Evolutionary conservation across 1,284 basidiomycete species (phyloP).

Genomic region (Cryptococcus sp.): DNA sequence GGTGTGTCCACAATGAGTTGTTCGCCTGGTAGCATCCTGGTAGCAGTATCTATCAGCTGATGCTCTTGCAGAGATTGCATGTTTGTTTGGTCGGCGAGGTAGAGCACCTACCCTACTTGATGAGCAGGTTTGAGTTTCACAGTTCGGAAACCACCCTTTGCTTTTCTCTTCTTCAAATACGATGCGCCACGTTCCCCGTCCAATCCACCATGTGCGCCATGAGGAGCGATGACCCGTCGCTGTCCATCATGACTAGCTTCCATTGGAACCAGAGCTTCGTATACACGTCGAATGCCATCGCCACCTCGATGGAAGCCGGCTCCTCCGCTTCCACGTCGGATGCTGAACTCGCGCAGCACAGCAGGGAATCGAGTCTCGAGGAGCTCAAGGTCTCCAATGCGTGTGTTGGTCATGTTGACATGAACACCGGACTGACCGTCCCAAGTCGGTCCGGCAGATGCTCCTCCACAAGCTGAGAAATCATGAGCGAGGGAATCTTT

Average conservation of each 20-base stretch:
- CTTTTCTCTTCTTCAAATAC: slow-evolving; percentile 59
- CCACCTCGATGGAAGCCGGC: slow-evolving; percentile 76
- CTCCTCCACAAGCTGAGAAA: slow-evolving; percentile 65
- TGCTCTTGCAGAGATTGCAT: too few species aligned
- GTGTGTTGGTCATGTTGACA: not conserved
- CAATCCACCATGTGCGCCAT: slow-evolving; percentile 84
- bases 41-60: too few species aligned
- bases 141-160: slow-evolving; percentile 13
- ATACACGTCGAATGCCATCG: slow-evolving; percentile 82
- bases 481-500: not conserved
- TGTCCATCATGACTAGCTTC: slow-evolving; percentile 76
- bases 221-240: slow-evolving; percentile 85
- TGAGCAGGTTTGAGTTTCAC: slow-evolving; percentile 21
- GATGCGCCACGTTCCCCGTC: slow-evolving; percentile 77
- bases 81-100: not conserved
- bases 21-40: slow-evolving; percentile 16
- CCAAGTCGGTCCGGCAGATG: slow-evolving; percentile 86
- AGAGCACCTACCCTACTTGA: slow-evolving; percentile 16
- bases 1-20: slow-evolving; percentile 20
- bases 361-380: slow-evolving; percentile 66
- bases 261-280: slow-evolving; percentile 79
- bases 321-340: slow-evolving; percentile 75
- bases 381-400: slow-evolving; percentile 35
- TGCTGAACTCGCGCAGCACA: slow-evolving; percentile 75
- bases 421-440: slow-evolving; percentile 61